phyloP scores from a whole-genome alignment of 2,329 filamentous ascomycete genomes.

The Penicillium sumatraense region DNA sequence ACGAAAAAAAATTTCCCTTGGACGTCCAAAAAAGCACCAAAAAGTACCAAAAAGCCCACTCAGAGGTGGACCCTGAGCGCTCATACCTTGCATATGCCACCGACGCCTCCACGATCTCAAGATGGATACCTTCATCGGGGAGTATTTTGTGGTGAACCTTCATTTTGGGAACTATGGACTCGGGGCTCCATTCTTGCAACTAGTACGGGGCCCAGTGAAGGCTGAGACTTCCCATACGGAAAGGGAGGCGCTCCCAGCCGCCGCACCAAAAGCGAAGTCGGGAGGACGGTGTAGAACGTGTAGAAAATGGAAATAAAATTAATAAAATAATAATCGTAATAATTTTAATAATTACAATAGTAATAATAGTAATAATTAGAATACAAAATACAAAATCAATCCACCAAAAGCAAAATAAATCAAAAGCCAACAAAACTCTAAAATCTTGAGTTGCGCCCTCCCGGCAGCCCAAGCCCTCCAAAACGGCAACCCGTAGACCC shows the following conservation, averaged over 20 bases:
- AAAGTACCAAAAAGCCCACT: not conserved
- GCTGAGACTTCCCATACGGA: not conserved
- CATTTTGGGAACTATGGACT: constrained; percentile 9
- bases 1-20: no score
- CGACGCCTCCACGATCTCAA: constrained; percentile 20
- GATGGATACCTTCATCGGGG: constrained; percentile 3
- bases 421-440: constrained; percentile 18
- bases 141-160: not conserved
- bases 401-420: constrained; percentile 11
- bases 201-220: not conserved
- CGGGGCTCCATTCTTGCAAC: constrained; percentile 13
- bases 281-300: no score
- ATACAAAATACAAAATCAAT: not conserved
- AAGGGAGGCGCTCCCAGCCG: constrained; percentile 1
- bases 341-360: no score
- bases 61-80: constrained; percentile 11
- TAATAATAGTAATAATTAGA: not conserved
- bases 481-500: constrained; percentile 18
- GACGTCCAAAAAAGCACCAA: constrained; percentile 1
- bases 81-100: constrained; percentile 23
- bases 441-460: constrained; percentile 11
- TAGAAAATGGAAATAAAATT: not conserved
- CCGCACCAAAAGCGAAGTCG: not conserved
- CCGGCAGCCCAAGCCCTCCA: constrained; percentile 4
- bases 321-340: not conserved